These are phyloP conservation scores for Podosphaera xanthii DNA, from an alignment of 2,329 filamentous ascomycete species.

Conservation along the genomic window DNA sequence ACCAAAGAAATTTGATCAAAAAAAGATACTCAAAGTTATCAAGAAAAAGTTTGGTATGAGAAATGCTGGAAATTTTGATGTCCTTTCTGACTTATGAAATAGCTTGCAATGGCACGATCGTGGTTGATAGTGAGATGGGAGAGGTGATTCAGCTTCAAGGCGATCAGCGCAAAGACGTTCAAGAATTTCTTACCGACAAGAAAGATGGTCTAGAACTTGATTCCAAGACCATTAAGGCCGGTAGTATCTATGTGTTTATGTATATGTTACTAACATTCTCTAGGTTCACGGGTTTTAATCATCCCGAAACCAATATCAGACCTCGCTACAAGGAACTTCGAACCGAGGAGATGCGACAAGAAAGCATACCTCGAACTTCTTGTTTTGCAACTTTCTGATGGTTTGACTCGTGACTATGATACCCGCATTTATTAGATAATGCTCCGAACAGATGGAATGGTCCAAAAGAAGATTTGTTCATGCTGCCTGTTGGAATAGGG, in stretches of 20 bases:
- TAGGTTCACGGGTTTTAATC: conserved; percentile 41
- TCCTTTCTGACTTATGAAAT: background rate
- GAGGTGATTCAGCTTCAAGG: conserved; percentile 99
- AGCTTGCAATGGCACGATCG: conserved; percentile 99
- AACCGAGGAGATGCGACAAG: background rate
- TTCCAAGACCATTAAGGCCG: conserved; percentile 87
- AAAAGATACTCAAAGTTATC: conserved; percentile 99
- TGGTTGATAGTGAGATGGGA: conserved; percentile 87
- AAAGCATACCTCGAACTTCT: background rate
- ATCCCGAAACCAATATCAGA: conserved; percentile 18
- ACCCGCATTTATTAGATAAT: conserved; percentile 16
- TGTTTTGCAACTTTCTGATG: conserved; percentile 5
- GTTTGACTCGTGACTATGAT: conserved; percentile 14
- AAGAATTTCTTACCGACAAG: conserved; percentile 92
- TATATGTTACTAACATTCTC: background rate
- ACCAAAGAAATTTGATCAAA: conserved; percentile 96
- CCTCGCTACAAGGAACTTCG: conserved; percentile 11
- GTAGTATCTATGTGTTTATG: conserved; percentile 2
- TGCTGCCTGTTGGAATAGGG: conserved; percentile 6
- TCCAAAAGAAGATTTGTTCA: conserved; percentile 6
- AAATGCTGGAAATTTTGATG: background rate
- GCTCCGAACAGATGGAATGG: conserved; percentile 1
- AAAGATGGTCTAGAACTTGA: conserved; percentile 85
- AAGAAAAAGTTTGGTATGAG: conserved; percentile 91
- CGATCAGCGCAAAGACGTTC: conserved; percentile 96